Evolutionary conservation across 2,329 filamentous ascomycete genomes (phyloP).

Genomic region (Stachybotrys elegans): DNA sequence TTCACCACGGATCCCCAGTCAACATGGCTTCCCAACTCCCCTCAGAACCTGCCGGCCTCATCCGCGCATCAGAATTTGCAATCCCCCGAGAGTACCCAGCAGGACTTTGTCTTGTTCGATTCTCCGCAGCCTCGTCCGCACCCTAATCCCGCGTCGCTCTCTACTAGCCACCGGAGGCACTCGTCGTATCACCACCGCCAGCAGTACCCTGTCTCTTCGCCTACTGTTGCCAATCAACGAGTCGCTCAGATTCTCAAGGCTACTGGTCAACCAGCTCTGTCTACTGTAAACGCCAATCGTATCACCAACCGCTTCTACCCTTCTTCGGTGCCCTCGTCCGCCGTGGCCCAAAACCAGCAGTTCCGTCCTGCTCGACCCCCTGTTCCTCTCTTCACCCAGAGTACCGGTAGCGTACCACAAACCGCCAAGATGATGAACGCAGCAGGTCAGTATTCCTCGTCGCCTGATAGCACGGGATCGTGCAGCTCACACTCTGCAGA

Average conservation of each 20-base stretch:
- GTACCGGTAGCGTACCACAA: conserved; percentile 46
- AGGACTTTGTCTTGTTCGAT: conserved; percentile 79
- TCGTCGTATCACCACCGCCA: conserved; percentile 38
- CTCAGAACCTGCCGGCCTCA: conserved; percentile 57
- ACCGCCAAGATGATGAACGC: conserved; percentile 40
- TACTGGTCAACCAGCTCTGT: conserved; percentile 49
- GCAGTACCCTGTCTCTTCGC: conserved; percentile 26
- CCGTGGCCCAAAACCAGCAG: conserved; percentile 52
- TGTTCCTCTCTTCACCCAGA: conserved; percentile 66
- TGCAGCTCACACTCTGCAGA: conserved; percentile 31
- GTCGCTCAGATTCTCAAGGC: conserved; percentile 55
- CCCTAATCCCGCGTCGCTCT: conserved; percentile 33
- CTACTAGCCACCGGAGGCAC: conserved; percentile 38
- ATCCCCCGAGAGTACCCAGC: conserved; percentile 45
- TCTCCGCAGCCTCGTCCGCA: conserved; percentile 35
- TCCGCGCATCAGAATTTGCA: conserved; percentile 53
- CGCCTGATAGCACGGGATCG: background rate
- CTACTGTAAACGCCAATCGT: conserved; percentile 51
- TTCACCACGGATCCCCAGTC: conserved; percentile 78
- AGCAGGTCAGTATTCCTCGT: conserved; percentile 25
- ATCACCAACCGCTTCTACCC: conserved; percentile 61
- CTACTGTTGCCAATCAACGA: conserved; percentile 51
- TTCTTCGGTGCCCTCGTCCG: conserved; percentile 59
- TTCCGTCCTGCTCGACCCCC: conserved; percentile 54
- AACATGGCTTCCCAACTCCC: conserved; percentile 75